These are phyloP conservation scores for Pezicula radicicola DNA, from an alignment of 2,329 filamentous ascomycete genomes.

Conservation along the genomic window DNA sequence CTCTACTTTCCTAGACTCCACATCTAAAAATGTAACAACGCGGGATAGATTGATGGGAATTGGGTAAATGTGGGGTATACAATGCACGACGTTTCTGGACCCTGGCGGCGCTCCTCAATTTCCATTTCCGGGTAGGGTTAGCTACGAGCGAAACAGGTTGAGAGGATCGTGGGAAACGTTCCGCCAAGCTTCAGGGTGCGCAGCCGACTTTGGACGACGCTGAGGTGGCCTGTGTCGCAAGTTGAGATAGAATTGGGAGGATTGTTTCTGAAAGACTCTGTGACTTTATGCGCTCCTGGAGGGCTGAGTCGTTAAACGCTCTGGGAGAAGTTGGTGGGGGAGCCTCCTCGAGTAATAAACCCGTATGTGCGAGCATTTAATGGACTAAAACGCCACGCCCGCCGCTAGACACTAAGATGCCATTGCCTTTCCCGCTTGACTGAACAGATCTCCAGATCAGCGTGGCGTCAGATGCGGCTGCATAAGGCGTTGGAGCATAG, in stretches of 20 bases:
- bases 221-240: constrained; percentile 10
- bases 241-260: constrained; percentile 14
- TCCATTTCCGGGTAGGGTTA: too few species aligned
- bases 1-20: too few species aligned
- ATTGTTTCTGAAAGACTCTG: constrained; percentile 15
- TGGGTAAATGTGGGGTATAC: too few species aligned
- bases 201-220: background rate
- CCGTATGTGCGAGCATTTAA: background rate
- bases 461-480: background rate
- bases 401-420: background rate
- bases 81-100: too few species aligned
- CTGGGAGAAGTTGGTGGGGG: background rate
- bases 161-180: too few species aligned
- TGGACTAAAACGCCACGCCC: background rate
- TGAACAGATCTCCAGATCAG: background rate
- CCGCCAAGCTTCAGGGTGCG: background rate
- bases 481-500: background rate
- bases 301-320: too few species aligned
- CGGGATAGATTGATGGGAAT: too few species aligned
- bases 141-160: too few species aligned
- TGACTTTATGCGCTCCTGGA: constrained; percentile 12
- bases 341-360: background rate
- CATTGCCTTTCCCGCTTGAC: background rate
- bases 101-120: too few species aligned
- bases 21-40: too few species aligned